Evolutionary conservation across 2,329 filamentous ascomycete species (phyloP), one percentile per base, ranked within the genome.

Genomic region (Chaetothyriales sp.): DNA sequence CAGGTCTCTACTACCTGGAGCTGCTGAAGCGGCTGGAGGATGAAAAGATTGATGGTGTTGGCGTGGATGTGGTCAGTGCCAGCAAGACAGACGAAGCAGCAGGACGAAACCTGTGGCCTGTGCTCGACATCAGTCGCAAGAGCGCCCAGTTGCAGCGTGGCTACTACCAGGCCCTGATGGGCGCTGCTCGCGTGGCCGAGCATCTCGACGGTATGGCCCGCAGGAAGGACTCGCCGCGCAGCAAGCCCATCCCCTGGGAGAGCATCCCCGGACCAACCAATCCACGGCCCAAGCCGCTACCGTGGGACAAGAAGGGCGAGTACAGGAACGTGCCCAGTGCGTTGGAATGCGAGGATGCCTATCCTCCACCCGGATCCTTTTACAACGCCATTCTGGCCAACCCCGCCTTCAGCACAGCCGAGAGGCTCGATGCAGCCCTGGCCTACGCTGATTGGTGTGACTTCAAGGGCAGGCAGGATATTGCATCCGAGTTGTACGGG

Each of bases 361-460:
- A 80, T 53, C 78, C 80, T 3, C 65, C 77, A 0, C 86, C 90
- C 0, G 84, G 92, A 60, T 76, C 73, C 12, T 87, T 81, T 61
- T 96, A 96, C 63, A 76, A 84, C 66, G 84, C 84, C 61, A 80
- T 95, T 47, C 68, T 95, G 49, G 86, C 81, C 5, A 90, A 86
- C 0, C 76, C 77, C 50, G 90, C 90, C 1, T 86, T 96, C 60
- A 82, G 78, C 0, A 74, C 78, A n/a, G 75, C 79, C 51, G 87
- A 96, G 66, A 81, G 80, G 60, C 72, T 95, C 48, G 81, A 90
- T 52, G 88, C 89, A 3, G 83, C 86, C 2, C 70, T 95, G 43
- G 83, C 82, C 1, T 94, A 89, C 63, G 90, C 84, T 1, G 83
- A 86, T 50, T 95, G 85, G 78, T 73, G 94, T 42, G 84, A 88